Conservation (phyloP, 148 eudicot genomes). For the Oxyria digyna region DNA sequence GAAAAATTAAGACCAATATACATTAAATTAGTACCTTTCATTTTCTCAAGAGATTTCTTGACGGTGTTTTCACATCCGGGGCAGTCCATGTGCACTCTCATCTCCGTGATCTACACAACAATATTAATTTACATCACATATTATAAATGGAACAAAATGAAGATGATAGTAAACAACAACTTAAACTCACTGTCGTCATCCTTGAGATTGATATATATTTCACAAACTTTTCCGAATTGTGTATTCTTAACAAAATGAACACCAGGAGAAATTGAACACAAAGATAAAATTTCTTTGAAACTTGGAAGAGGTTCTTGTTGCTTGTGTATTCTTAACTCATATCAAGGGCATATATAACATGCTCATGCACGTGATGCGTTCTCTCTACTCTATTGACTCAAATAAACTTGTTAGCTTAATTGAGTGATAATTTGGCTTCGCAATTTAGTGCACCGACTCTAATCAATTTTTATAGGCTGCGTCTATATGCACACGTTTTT, state of each 20-base stretch:
- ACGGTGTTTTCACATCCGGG: slow-evolving; percentile 52
- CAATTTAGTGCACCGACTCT: neutral
- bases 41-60: slow-evolving; percentile 42
- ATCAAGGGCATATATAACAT: neutral
- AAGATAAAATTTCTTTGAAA: neutral
- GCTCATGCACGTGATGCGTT: neutral
- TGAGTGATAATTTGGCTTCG: neutral
- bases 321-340: no score
- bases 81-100: slow-evolving; percentile 58
- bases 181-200: slow-evolving; percentile 4
- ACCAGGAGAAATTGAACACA: neutral
- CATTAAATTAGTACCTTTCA: slow-evolving; percentile 29
- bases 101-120: slow-evolving; percentile 42
- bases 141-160: no score
- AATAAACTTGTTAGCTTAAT: neutral
- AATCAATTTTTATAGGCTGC: no score
- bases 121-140: neutral
- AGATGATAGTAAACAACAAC: neutral
- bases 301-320: neutral
- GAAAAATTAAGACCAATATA: no score
- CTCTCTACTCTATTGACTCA: neutral
- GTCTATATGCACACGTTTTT: no score
- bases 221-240: no score
- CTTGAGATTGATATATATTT: neutral
- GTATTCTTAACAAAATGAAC: neutral